Base-by-base conservation (phyloP, 345 rosid genomes). In the Ceriops decandra region DNA sequence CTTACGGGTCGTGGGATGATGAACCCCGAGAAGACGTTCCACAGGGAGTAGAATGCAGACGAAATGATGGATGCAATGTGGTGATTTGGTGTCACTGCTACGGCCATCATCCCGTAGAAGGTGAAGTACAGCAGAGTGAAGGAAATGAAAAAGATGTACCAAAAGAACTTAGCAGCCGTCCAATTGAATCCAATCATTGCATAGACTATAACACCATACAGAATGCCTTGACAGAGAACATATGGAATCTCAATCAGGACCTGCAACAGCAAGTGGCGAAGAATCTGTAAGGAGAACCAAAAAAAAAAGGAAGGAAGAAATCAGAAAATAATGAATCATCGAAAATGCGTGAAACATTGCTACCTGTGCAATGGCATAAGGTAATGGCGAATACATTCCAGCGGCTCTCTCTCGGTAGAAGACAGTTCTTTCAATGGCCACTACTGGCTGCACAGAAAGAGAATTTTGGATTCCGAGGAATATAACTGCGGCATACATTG, bases 361-460 rank as follows among this genome's bases (percentile, higher is more conserved):
- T 63, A 74, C 78, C 85, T 92, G 96, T 63, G 90, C 76, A 66
- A 90, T 80, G 69, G 95, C 97, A 59, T 87, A 89, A 5, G 97
- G 85, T 74, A 83, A 72, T 52, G 87, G 80, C 0, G 95, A 88
- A 71, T 88, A 90, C 95, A 90, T 90, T 70, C 97, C 91, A 2
- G 93, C 90, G 13, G 93, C 95, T 73, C 80, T 77, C 69, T 91
- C 97, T 63, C 97, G 68, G 62, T 89, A 91, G 70, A 87, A 91
- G 32, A 89, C 91, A 1, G 85, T 89, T 38, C 97, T 76, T 68
- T 89, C 97, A 0, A 89, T 72, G 9, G 86, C 71, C 65, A 89
- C 96, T 24, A 87, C 85, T 0, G 97, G 88, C 51, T 89, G 97
- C 24, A 89, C 88, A 6, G 86, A 71, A 0, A 64, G 33, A 2